Percentiles rank a stretch among this genome's conserved stretches.
Evolutionary conservation across 768 basidiomycete genomes (phyloP).

Genomic region (Crepidotus variabilis): DNA sequence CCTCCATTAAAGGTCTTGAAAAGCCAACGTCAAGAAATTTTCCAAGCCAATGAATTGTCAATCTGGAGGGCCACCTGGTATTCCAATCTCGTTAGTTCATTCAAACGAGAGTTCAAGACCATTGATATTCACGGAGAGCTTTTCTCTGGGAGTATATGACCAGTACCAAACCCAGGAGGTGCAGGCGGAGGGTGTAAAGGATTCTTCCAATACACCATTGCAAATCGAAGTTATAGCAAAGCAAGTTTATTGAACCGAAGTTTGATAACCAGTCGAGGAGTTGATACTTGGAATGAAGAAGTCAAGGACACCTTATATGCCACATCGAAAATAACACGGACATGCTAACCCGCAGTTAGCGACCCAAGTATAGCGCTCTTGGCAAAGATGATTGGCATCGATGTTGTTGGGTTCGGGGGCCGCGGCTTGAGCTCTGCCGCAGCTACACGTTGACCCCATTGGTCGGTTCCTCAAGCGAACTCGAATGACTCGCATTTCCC

Average conservation of each 20-base stretch:
- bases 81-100: neutral
- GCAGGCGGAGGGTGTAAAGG: constrained; percentile 41
- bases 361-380: neutral
- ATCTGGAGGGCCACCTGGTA: constrained; percentile 38
- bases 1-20: constrained; percentile 51
- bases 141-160: constrained; percentile 42
- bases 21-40: constrained; percentile 56
- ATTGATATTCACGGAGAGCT: constrained; percentile 27
- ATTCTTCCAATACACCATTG: neutral
- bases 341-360: neutral
- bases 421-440: neutral
- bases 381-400: neutral
- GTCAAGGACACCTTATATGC: neutral
- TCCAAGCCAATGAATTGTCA: constrained; percentile 51
- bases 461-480: too few relatives aligned
- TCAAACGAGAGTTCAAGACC: neutral
- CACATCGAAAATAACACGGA: neutral
- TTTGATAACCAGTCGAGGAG: neutral
- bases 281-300: neutral
- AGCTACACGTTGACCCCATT: neutral
- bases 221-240: neutral
- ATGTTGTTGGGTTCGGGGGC: neutral
- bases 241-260: neutral
- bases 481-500: neutral
- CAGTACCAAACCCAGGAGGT: constrained; percentile 45